Percentiles rank a stretch among this genome's conserved stretches.
These are phyloP conservation scores for Dothiorella sarmentorum DNA, from an alignment of 2,329 filamentous ascomycete genomes.

Conservation along the genomic window DNA sequence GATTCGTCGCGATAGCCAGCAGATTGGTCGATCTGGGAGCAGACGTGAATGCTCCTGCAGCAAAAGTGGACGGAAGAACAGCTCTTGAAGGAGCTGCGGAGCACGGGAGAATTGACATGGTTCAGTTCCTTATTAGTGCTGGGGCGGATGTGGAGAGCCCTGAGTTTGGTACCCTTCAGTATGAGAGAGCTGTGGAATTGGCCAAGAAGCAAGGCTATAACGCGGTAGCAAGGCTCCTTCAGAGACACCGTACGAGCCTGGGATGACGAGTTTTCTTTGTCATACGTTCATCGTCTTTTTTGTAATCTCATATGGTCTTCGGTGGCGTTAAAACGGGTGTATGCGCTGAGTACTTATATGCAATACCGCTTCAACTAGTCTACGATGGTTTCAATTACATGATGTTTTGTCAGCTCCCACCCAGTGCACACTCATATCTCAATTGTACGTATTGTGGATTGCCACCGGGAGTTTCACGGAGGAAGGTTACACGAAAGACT, in stretches of 20 bases:
- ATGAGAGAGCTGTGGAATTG: neutral
- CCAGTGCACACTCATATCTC: too few relatives aligned
- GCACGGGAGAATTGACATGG: conserved; percentile 29
- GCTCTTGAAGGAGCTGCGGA: conserved; percentile 31
- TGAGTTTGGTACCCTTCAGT: neutral
- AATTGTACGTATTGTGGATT: too few relatives aligned
- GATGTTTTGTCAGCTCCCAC: too few relatives aligned
- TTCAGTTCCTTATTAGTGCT: conserved; percentile 28
- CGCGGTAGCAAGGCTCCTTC: neutral
- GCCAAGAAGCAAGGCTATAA: neutral
- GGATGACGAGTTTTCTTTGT: too few relatives aligned
- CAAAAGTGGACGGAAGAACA: conserved; percentile 24
- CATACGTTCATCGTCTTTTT: too few relatives aligned
- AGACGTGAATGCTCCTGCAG: conserved; percentile 23
- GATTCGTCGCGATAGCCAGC: conserved; percentile 25
- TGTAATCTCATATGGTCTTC: too few relatives aligned
- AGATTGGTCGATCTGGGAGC: conserved; percentile 24
- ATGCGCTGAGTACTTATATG: too few relatives aligned
- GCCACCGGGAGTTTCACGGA: too few relatives aligned
- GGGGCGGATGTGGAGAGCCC: conserved; percentile 20
- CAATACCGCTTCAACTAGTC: too few relatives aligned
- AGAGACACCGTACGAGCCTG: neutral
- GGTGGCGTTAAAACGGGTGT: too few relatives aligned
- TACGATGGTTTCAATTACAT: too few relatives aligned
- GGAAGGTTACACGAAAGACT: too few relatives aligned